phyloP scores from a whole-genome alignment of 208 protist species.

The Leishmania major region DNA sequence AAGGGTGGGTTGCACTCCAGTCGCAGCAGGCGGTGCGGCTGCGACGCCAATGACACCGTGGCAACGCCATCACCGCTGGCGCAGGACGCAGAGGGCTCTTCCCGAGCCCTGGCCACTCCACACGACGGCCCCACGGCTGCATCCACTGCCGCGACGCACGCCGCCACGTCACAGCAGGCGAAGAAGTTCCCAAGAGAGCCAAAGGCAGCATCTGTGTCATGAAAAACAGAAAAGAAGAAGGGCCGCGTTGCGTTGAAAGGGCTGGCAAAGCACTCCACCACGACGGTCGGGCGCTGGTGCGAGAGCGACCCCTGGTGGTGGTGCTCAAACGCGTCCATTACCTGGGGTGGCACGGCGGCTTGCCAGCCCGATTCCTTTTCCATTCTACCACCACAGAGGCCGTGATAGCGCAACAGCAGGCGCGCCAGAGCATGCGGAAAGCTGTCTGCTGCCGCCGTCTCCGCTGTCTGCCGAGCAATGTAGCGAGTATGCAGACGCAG shows the following conservation, averaged over 20 bases:
- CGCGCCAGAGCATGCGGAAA: conserved; percentile 32
- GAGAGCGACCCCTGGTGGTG: conserved; percentile 1
- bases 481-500: conserved; percentile 15
- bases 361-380: conserved; percentile 45
- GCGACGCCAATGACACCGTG: neutral
- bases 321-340: conserved; percentile 33
- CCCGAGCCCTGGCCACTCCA: neutral
- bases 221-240: conserved; percentile 45
- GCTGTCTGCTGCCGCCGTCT: neutral
- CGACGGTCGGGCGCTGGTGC: neutral
- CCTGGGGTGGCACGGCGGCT: conserved; percentile 30
- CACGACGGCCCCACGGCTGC: neutral
- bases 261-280: conserved; percentile 48
- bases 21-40: conserved; percentile 9
- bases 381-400: conserved; percentile 29
- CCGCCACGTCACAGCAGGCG: conserved; percentile 6
- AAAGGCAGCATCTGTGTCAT: conserved; percentile 47
- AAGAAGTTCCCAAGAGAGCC: conserved; percentile 54
- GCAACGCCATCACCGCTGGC: neutral
- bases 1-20: conserved; percentile 53
- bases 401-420: conserved; percentile 46
- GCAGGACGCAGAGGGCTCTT: neutral
- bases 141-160: conserved; percentile 12
- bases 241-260: conserved; percentile 46
- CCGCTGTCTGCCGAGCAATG: neutral